Evolutionary conservation across 257 asterid genomes (phyloP).

Genomic region (Solanum rostratum): DNA sequence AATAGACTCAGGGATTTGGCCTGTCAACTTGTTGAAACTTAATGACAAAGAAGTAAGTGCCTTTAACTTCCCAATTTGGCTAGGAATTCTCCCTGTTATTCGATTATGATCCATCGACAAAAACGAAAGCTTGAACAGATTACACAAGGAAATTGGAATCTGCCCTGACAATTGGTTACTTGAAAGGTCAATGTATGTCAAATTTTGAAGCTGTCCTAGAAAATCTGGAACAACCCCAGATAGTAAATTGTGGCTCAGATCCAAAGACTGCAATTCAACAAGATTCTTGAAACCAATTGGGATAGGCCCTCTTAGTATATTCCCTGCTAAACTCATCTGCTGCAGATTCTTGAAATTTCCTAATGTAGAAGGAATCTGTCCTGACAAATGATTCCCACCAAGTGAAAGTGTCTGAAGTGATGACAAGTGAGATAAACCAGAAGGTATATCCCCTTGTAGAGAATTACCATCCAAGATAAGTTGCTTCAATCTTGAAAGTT

Average conservation of each 20-base stretch:
- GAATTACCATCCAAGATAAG: constrained; percentile 76
- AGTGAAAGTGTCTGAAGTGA: constrained; percentile 46
- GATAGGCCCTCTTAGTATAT: constrained; percentile 39
- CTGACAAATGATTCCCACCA: constrained; percentile 48
- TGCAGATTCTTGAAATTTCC: constrained; percentile 46
- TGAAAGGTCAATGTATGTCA: constrained; percentile 56
- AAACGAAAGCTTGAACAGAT: constrained; percentile 38
- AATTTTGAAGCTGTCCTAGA: constrained; percentile 42
- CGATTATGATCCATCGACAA: constrained; percentile 63
- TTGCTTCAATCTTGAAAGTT: constrained; percentile 44
- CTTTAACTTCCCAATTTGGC: constrained; percentile 46
- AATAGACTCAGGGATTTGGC: constrained; percentile 67
- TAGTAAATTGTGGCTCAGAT: constrained; percentile 53
- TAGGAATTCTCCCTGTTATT: constrained; percentile 55
- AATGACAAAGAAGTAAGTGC: constrained; percentile 51
- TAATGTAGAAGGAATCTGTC: constrained; percentile 48
- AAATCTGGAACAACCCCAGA: constrained; percentile 56
- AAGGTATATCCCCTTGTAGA: constrained; percentile 51
- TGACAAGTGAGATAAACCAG: constrained; percentile 33
- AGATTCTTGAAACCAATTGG: constrained; percentile 31
- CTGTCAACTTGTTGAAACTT: constrained; percentile 55
- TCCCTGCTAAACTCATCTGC: constrained; percentile 42
- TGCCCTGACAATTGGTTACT: constrained; percentile 54
- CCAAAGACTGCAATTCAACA: constrained; percentile 36
- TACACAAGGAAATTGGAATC: constrained; percentile 45